phyloP scores from a whole-genome alignment of 352 stramenopile genomes.

The Globisporangium iwayamae region DNA sequence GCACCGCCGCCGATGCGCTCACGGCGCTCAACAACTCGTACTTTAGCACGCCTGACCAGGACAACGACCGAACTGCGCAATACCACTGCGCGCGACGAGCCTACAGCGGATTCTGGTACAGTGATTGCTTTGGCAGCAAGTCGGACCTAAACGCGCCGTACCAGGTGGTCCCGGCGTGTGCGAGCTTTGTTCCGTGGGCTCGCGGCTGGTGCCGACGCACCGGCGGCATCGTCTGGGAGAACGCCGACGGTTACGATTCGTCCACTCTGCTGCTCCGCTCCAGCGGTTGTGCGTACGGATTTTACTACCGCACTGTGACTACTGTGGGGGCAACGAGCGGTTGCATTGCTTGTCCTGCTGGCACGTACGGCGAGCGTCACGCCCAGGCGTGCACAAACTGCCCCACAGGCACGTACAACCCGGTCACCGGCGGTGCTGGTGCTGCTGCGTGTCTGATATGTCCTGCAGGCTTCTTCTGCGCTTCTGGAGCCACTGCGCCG shows the following conservation, averaged over 20 bases:
- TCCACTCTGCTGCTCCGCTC: constrained; percentile 45
- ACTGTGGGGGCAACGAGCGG: constrained; percentile 12
- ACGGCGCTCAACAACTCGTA: constrained; percentile 45
- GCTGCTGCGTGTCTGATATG: constrained; percentile 34
- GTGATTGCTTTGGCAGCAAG: constrained; percentile 35
- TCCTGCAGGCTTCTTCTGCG: constrained; percentile 41
- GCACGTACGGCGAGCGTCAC: constrained; percentile 33
- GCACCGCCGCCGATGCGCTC: constrained; percentile 41
- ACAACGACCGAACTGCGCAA: constrained; percentile 41
- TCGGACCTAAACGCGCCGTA: constrained; percentile 56
- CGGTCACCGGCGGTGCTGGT: constrained; percentile 21
- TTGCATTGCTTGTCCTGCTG: constrained; percentile 34
- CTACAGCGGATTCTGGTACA: constrained; percentile 60
- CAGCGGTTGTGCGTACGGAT: constrained; percentile 33
- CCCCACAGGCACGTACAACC: constrained; percentile 45
- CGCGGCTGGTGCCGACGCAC: constrained; percentile 44
- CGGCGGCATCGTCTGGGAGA: constrained; percentile 52
- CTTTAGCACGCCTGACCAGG: constrained; percentile 54
- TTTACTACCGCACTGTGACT: not conserved
- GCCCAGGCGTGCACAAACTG: constrained; percentile 32
- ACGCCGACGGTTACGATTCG: constrained; percentile 42
- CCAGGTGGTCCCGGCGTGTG: constrained; percentile 36
- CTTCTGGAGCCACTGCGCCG: constrained; percentile 17
- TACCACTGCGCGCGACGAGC: constrained; percentile 45
- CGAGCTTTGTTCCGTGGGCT: constrained; percentile 40